Evolutionary conservation across 805 yeast species (phyloP), one percentile per base, ranked within the genome.

Genomic region (Ogataea thermomethanolica): DNA sequence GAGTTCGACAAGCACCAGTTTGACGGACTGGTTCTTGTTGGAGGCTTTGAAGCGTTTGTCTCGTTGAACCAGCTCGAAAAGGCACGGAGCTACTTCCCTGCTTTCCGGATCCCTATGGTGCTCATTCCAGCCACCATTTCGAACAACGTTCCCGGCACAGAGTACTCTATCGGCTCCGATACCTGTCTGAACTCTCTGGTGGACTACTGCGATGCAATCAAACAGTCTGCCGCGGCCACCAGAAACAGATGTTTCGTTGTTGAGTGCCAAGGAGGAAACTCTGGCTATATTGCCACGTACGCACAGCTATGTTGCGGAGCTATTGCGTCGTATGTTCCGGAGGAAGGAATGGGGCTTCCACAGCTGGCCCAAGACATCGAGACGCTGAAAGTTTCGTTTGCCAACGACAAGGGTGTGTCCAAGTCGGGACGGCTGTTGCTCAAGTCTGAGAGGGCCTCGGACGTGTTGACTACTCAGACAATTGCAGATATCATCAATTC

Each of bases 61-160:
- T 76, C 91, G 7, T 69, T 84, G 53, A 73, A 81, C 55, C 79
- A 83, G 65, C 69, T 84, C 53, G 78, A 79, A 50, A 64, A 64
- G 37, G 80, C 83, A 17, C 73, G 85, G 59, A 52, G 62, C 13
- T 71, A 70, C 52, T 84, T 78, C 58, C 87, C 90, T 14, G 75
- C 80, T 7, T 84, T 84, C 66, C 71, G 79, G 50, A 83, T 84
- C 42, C 95, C 95, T 50, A 78, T 81, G 80, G 79, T 81, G 41
- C 75, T 79, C 44, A 73, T 84, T 34, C 93, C 93, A 13, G 87
- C 91, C 25, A 84, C 91, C 10, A 75, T 84, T 37, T 82, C 90
- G 12, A 93, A 93, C 69, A 93, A 93, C 55, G 98, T 93, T 35
- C 99, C 99, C n/a, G 99, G 99, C 45, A 84, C 98, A 2, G 97